A percentile compares a stretch with the other conserved stretches of the same genome.
These are phyloP conservation scores for Cercospora zeina DNA, from an alignment of 2,329 filamentous ascomycete genomes.

Conservation along the genomic window DNA sequence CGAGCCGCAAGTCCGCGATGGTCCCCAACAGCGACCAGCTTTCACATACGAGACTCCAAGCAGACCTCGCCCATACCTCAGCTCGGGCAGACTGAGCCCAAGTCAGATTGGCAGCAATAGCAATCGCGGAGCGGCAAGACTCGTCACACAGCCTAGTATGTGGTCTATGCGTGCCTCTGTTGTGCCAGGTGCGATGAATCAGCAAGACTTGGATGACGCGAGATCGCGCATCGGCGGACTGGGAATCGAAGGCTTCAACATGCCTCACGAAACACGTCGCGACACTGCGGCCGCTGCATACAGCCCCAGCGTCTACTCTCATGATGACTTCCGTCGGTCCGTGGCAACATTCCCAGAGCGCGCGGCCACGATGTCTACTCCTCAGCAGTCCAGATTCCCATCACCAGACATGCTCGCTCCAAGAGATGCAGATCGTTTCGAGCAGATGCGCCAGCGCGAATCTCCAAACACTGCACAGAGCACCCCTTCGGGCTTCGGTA, in stretches of 20 bases:
- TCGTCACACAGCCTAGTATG: conserved; percentile 37
- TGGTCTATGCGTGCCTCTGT: conserved; percentile 38
- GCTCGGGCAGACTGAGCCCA: conserved; percentile 30
- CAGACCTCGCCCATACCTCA: conserved; percentile 21
- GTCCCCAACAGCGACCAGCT: conserved; percentile 13
- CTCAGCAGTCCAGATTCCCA: not conserved
- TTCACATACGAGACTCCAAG: conserved; percentile 24
- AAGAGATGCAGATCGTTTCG: not conserved
- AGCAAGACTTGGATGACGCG: conserved; percentile 32
- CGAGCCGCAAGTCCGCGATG: conserved; percentile 23
- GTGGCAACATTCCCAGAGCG: conserved; percentile 11
- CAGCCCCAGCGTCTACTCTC: conserved; percentile 38
- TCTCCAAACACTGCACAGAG: conserved; percentile 17
- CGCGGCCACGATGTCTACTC: not conserved
- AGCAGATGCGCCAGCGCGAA: not conserved
- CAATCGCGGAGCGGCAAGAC: conserved; percentile 26
- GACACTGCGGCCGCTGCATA: conserved; percentile 26
- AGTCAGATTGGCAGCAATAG: conserved; percentile 33
- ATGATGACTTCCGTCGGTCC: conserved; percentile 14
- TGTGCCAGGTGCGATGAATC: conserved; percentile 32
- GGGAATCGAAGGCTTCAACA: conserved; percentile 36
- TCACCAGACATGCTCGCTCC: not conserved
- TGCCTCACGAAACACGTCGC: conserved; percentile 32
- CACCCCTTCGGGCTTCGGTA: conserved; percentile 21
- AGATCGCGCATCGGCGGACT: conserved; percentile 35